Evolutionary conservation across 1,284 basidiomycete genomes (phyloP).

Genomic region (Ganoderma leucocontextum): DNA sequence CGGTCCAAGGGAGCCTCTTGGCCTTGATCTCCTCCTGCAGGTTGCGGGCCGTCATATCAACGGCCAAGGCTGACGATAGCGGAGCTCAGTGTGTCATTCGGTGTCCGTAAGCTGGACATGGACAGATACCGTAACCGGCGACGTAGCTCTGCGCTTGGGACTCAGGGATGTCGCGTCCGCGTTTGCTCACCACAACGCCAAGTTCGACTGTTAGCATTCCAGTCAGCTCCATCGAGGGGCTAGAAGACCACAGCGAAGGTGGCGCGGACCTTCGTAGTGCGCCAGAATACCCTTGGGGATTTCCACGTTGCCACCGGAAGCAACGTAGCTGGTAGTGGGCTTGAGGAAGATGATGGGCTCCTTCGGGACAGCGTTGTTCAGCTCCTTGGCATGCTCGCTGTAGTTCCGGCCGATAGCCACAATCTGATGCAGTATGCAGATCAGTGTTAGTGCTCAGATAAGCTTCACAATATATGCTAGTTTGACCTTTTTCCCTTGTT

Average conservation of each 20-base stretch:
- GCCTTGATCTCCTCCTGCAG: constrained; percentile 94
- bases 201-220: constrained; percentile 80
- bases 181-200: constrained; percentile 92
- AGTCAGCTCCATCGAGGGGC: background rate
- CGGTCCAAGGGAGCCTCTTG: constrained; percentile 93
- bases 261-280: constrained; percentile 86
- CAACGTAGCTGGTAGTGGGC: constrained; percentile 90
- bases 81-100: background rate
- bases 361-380: constrained; percentile 89
- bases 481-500: constrained; percentile 56
- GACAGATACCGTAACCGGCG: constrained; percentile 83
- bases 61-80: constrained; percentile 75
- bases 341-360: constrained; percentile 99
- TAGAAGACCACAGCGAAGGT: background rate
- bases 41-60: constrained; percentile 97
- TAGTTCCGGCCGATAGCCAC: constrained; percentile 92
- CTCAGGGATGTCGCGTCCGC: constrained; percentile 82
- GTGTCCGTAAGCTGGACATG: background rate
- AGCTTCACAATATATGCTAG: background rate
- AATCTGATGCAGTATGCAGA: constrained; percentile 58
- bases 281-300: constrained; percentile 86
- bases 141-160: constrained; percentile 81
- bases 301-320: constrained; percentile 82
- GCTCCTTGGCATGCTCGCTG: constrained; percentile 89
- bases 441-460: background rate